Evolutionary conservation across 202 grass and related monocot species (phyloP), one percentile per base, ranked within the genome.

Genomic region (Schoenoplectus triqueter): DNA sequence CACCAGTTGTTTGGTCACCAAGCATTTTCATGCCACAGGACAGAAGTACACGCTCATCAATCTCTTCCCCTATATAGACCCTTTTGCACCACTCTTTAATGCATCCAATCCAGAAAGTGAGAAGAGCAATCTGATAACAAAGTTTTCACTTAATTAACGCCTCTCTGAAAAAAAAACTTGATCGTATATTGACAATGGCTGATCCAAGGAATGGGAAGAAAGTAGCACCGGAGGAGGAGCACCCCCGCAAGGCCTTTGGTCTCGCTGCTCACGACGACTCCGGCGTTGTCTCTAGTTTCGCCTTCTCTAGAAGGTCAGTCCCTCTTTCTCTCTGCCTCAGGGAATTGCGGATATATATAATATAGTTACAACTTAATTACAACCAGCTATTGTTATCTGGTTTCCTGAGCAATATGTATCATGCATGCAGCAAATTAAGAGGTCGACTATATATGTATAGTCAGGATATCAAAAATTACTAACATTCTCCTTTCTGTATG

Each of bases 241-340:
- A 86, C 13, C 65, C 80, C 17, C 81, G 89, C 78, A 89, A 69
- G 83, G 91, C 75, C 48, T 10, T 94, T 31, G 94, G 86, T 64
- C 89, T 94, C 49, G 90, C 89, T 5, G 89, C 92, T 69, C 84
- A 80, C 65, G 95, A 97, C 75, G 21, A 79, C 69, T 94, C 95
- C 70, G 90, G 95, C 69, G 45, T 88, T 85, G 50, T 97, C 89
- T 85, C 92, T 49, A 86, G 86, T 78, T 81, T 93, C 91, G 5
- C 80, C 65, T 89, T 97, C 82, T 84, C 91, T 17, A 88, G 92
- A 64, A 92, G 92, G 95, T 95, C 22, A n/a, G 22, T 71, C 31
- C 41, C 17, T 88, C 75, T 84, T 9, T 54, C n/a, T 22, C 6
- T 18, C 31, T 31, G 31, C 31, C 31, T 31, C 31, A 31, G 31